phyloP scores from a whole-genome alignment of 495 filamentous ascomycete species.

The Evernia prunastri region DNA sequence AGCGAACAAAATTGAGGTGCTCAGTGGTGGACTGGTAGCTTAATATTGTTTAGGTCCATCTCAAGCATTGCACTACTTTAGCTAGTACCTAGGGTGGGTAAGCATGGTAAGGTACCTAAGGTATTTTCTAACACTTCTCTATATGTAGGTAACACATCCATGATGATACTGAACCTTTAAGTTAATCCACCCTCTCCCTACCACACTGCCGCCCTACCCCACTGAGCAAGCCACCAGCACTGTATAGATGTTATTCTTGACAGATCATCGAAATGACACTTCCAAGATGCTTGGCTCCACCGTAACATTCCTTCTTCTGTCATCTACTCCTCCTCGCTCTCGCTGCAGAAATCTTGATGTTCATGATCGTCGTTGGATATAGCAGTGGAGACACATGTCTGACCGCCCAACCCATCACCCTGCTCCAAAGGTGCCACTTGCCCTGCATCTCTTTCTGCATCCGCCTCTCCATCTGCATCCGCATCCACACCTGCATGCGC shows the following conservation, averaged over 20 bases:
- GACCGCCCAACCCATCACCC: not conserved
- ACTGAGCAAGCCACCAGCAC: not conserved
- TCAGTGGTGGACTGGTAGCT: not conserved
- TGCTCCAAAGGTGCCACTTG: not conserved
- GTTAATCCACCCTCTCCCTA: not conserved
- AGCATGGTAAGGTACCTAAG: no score
- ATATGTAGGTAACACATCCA: not conserved
- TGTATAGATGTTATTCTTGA: not conserved
- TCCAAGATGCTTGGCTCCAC: not conserved
- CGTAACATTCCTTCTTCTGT: not conserved
- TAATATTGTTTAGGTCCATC: not conserved
- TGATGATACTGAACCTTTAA: not conserved
- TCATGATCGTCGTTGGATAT: not conserved
- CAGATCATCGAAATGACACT: not conserved
- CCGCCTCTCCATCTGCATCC: no score
- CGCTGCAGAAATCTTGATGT: not conserved
- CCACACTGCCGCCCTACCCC: not conserved
- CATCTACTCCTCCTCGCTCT: conserved; percentile 8
- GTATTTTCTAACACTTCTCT: not conserved
- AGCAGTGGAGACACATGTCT: not conserved
- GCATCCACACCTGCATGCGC: not conserved
- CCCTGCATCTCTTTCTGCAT: not conserved
- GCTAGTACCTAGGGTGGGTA: not conserved
- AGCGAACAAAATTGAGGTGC: not conserved
- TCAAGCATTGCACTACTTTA: not conserved